Conservation (phyloP, 2,329 filamentous ascomycete species). For the Fusarium incarnatum region DNA sequence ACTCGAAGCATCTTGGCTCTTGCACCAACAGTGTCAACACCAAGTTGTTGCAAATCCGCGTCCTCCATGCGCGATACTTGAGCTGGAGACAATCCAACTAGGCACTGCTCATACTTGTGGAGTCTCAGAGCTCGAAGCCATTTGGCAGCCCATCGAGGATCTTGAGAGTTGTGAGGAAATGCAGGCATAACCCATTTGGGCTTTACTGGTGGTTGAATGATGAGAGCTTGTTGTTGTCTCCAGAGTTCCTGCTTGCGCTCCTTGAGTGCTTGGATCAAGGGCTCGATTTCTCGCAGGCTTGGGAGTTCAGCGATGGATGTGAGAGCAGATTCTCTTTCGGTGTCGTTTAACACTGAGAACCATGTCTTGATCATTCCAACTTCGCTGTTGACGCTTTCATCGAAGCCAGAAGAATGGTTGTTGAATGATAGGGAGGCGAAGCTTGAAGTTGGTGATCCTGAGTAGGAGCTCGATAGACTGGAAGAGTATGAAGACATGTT, state of each 20-base stretch:
- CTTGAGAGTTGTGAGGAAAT: constrained; percentile 40
- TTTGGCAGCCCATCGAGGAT: constrained; percentile 44
- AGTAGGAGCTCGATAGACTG: constrained; percentile 32
- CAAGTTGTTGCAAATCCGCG: constrained; percentile 40
- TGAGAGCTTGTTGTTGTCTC: constrained; percentile 42
- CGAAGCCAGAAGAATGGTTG: neutral
- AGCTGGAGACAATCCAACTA: constrained; percentile 39
- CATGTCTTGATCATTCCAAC: constrained; percentile 44
- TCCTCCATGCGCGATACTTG: constrained; percentile 37
- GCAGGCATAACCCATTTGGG: constrained; percentile 44
- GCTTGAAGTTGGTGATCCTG: constrained; percentile 40
- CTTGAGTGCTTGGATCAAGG: constrained; percentile 44
- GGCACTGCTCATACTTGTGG: constrained; percentile 44
- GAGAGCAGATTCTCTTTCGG: constrained; percentile 38
- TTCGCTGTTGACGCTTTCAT: constrained; percentile 35
- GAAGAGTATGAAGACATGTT: constrained; percentile 42
- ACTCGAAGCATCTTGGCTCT: constrained; percentile 45
- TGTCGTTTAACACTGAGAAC: constrained; percentile 43
- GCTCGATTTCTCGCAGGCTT: constrained; percentile 44
- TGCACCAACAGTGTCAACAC: constrained; percentile 44
- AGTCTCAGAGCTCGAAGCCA: constrained; percentile 45
- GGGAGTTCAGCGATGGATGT: constrained; percentile 42
- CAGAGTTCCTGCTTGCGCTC: constrained; percentile 44
- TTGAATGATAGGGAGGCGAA: constrained; percentile 37
- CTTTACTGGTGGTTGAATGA: constrained; percentile 40